Evolutionary conservation across 768 basidiomycete species (phyloP).

Genomic region (Multifurca ochricompacta): DNA sequence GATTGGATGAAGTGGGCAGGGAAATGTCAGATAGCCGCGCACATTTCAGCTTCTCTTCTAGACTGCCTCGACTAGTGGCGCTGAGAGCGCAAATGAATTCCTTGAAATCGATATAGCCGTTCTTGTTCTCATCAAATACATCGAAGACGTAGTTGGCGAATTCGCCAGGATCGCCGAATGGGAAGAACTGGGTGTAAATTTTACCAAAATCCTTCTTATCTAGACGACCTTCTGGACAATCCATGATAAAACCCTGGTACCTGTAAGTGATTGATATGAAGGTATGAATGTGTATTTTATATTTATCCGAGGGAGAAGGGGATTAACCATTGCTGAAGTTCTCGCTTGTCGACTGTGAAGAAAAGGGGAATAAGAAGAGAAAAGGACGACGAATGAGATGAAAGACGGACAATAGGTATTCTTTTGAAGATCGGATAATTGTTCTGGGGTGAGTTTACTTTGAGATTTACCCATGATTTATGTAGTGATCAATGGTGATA

Average conservation of each 20-base stretch:
- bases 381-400: background rate
- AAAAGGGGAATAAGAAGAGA: slow-evolving; percentile 15
- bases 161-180: slow-evolving; percentile 93
- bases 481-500: slow-evolving; percentile 22
- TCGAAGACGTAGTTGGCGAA: slow-evolving; percentile 99
- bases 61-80: slow-evolving; percentile 83
- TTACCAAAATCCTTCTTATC: slow-evolving; percentile 93
- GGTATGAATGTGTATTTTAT: background rate
- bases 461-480: slow-evolving; percentile 99
- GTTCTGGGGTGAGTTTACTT: slow-evolving; percentile 89
- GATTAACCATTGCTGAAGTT: slow-evolving; percentile 85
- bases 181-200: slow-evolving; percentile 99
- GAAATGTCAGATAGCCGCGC: slow-evolving; percentile 27
- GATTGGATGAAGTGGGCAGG: background rate
- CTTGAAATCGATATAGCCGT: slow-evolving; percentile 97
- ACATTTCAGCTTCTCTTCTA: slow-evolving; percentile 99
- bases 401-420: slow-evolving; percentile 84
- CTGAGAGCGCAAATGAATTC: slow-evolving; percentile 98
- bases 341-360: slow-evolving; percentile 82
- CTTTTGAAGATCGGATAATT: slow-evolving; percentile 92
- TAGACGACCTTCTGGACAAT: slow-evolving; percentile 94
- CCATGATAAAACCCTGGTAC: slow-evolving; percentile 99
- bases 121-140: slow-evolving; percentile 92
- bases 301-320: background rate
- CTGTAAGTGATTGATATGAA: slow-evolving; percentile 33